phyloP scores from a whole-genome alignment of 257 asterid genomes.

The Datura wrightii region DNA sequence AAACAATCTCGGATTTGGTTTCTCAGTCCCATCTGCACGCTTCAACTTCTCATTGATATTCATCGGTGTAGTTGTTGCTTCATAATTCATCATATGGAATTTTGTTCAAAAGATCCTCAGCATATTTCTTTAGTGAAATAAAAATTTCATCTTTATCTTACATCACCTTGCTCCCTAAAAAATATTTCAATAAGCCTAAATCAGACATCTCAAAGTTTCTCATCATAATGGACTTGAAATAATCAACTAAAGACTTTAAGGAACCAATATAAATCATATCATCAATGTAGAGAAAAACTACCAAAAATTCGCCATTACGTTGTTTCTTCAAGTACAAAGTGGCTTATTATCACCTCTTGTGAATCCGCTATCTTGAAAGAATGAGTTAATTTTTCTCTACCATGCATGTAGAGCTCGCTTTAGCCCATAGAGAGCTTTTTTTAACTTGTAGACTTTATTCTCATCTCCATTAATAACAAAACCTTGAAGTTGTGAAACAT shows the following conservation, averaged over 20 bases:
- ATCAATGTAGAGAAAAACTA: conserved; percentile 24
- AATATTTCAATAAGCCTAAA: conserved; percentile 26
- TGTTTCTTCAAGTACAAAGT: conserved; percentile 31
- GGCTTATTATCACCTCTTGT: conserved; percentile 19
- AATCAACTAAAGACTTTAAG: neutral
- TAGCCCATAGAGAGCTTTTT: neutral
- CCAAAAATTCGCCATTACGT: neutral
- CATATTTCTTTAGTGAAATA: conserved; percentile 13
- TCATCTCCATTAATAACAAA: no score
- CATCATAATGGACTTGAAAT: conserved; percentile 24
- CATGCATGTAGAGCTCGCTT: neutral
- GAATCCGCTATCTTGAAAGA: neutral
- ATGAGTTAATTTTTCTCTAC: conserved; percentile 21
- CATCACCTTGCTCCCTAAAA: conserved; percentile 14
- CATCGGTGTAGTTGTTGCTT: neutral
- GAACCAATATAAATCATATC: conserved; percentile 28
- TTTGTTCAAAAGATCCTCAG: neutral
- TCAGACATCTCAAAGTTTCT: conserved; percentile 13
- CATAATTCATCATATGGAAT: conserved; percentile 27
- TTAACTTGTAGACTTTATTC: neutral
- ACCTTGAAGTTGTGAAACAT: no score
- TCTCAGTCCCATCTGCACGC: neutral
- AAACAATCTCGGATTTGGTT: no score
- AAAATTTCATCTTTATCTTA: conserved; percentile 27
- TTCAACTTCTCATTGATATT: conserved; percentile 24